These are phyloP conservation scores for Cenococcum geophilum DNA, from an alignment of 495 filamentous ascomycete genomes.

Conservation along the genomic window DNA sequence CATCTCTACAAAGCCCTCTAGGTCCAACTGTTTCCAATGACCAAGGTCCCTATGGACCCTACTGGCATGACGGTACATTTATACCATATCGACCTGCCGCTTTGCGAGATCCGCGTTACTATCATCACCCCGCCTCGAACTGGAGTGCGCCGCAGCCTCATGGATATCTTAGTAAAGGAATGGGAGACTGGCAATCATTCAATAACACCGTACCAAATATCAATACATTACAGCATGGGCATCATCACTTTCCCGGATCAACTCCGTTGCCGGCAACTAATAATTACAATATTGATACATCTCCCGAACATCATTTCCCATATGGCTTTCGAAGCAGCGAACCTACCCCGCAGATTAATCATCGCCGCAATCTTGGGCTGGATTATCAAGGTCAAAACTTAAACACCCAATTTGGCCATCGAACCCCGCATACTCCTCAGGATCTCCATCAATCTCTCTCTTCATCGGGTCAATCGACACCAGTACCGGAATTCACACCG, in stretches of 20 bases:
- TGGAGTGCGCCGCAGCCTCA: constrained; percentile 20
- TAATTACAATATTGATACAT: constrained; percentile 16
- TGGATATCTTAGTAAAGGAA: constrained; percentile 7
- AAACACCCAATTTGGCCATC: constrained; percentile 8
- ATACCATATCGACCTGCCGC: constrained; percentile 69
- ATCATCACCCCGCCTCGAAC: constrained; percentile 26
- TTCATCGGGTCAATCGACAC: constrained; percentile 28
- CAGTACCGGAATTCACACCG: constrained; percentile 19
- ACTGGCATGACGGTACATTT: constrained; percentile 72
- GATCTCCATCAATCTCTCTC: constrained; percentile 8
- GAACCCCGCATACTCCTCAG: background rate
- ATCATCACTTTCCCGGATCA: constrained; percentile 13
- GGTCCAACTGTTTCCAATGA: constrained; percentile 71
- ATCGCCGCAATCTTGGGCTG: constrained; percentile 10
- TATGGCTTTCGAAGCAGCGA: constrained; percentile 6
- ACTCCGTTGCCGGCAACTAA: constrained; percentile 10
- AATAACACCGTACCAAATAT: constrained; percentile 17
- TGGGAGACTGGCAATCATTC: constrained; percentile 15
- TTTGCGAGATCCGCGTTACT: constrained; percentile 53
- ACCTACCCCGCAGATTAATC: constrained; percentile 1
- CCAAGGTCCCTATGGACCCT: constrained; percentile 63
- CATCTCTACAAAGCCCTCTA: constrained; percentile 61
- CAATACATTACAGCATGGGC: constrained; percentile 17
- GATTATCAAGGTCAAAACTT: constrained; percentile 21
- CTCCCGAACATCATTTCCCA: constrained; percentile 16